Base-by-base conservation (phyloP, 2,329 filamentous ascomycete species). In the Eutypa lata region DNA sequence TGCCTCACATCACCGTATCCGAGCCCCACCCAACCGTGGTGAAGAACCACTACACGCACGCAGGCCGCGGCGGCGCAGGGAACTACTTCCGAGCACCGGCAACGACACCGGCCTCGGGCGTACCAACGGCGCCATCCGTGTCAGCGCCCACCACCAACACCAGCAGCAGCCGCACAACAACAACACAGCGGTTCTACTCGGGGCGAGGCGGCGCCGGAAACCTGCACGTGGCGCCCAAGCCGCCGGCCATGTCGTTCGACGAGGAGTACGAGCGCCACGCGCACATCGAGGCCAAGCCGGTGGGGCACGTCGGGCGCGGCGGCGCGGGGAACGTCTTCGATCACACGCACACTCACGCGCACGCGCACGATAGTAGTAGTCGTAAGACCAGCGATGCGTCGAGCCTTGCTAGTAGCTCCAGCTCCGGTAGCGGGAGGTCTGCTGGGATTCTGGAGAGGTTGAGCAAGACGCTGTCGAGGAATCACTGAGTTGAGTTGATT, bases 121-220 rank as follows among this genome's bases (percentile, higher is more conserved):
- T 82, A 7, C 71, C 76, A 19, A 71, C 73, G 49, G 63, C 68
- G 54, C 61, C 72, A 53, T 75, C 78, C 55, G 75, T 78, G 47
- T 72, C 71, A 57, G 58, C 76, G 61, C 13, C 31, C 35, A 14
- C 6, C 35, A 38, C 6, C n/a, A 14, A 6, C 35, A 14, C 6
- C 35, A 38, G 13, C 35, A 38, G 13, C 35, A 38, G 13, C 35
- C 7, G 13, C 35, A 38, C 5, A 16, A 60, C 69, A 66, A 63
- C 65, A 58, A 57, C 74, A 43, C 69, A 74, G 54, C 77, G 79
- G 72, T 87, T 87, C 76, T 81, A 84, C 73, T 79, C 79, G 11
- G 86, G 86, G 61, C 83, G 86, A 53, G 86, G 86, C 60, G 85
- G 86, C 53, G 84, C 84, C 2, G 86, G 86, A 64, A 89, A 88